These are phyloP conservation scores for Hymenoscyphus fraxineus DNA, from an alignment of 2,329 filamentous ascomycete species.

Conservation along the genomic window DNA sequence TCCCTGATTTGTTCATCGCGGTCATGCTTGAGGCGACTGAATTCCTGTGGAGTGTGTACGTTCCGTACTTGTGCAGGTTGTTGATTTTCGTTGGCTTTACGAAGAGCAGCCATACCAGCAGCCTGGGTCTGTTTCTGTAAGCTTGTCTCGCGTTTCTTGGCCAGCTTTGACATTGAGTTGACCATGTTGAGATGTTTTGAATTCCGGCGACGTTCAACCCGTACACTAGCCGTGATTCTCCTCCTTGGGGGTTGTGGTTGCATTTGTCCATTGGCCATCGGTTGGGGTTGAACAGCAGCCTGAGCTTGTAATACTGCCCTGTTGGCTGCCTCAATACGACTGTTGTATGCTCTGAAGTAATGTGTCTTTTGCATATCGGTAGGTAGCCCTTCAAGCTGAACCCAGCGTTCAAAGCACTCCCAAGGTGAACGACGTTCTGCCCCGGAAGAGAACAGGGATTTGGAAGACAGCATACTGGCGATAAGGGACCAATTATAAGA, in stretches of 20 bases:
- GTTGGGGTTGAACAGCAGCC: slow-evolving; percentile 30
- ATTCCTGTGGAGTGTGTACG: slow-evolving; percentile 71
- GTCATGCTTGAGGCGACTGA: slow-evolving; percentile 84
- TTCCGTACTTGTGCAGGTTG: slow-evolving; percentile 42
- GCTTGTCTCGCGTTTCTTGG: slow-evolving; percentile 85
- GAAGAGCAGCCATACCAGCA: slow-evolving; percentile 69
- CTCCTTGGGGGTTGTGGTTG: slow-evolving; percentile 51
- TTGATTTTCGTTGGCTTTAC: slow-evolving; percentile 68
- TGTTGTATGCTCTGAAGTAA: slow-evolving; percentile 77
- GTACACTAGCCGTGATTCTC: slow-evolving; percentile 71
- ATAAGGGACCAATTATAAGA: slow-evolving; percentile 98
- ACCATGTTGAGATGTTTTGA: slow-evolving; percentile 85
- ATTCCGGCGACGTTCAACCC: slow-evolving; percentile 82
- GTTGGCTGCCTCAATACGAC: slow-evolving; percentile 57
- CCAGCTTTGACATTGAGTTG: slow-evolving; percentile 91
- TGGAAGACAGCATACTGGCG: slow-evolving; percentile 70
- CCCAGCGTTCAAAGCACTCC: slow-evolving; percentile 99
- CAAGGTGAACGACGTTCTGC: slow-evolving; percentile 89
- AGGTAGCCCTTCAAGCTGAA: slow-evolving; percentile 83
- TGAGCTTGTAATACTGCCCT: slow-evolving; percentile 42
- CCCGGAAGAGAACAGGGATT: slow-evolving; percentile 76
- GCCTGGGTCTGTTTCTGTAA: slow-evolving; percentile 85
- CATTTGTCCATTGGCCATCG: slow-evolving; percentile 42
- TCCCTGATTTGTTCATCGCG: slow-evolving; percentile 68
- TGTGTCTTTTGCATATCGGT: slow-evolving; percentile 92